Base-by-base conservation (phyloP, 257 asterid genomes). In the Rauvolfia tetraphylla region DNA sequence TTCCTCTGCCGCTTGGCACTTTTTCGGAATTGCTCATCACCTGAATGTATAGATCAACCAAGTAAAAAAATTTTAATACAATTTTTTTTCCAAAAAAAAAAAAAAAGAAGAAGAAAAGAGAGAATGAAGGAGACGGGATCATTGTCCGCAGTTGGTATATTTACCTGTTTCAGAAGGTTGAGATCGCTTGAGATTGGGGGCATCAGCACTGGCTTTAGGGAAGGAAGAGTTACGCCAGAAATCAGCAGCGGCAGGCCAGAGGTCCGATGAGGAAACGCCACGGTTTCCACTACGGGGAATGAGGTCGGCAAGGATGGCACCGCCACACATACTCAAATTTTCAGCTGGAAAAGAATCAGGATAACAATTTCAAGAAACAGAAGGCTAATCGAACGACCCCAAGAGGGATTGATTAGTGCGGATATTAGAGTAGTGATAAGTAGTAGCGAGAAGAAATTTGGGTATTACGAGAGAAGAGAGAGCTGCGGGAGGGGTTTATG, bases 301-400 rank as follows among this genome's bases (percentile, higher is more conserved):
- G 76, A 89, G 79, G 73, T 83, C 92, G 59, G 78, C 31, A 70
- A 93, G 89, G 73, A 89, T 87, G 44, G 98, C 90, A 81, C 98
- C 98, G 79, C 88, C 96, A 85, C 97, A 92, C 98, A 93, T 93
- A 62, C 23, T 79, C 61, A 18, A 72, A 53, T 69, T 46, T 42
- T 42, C 23, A 42, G 15, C 18, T 53, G 11, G 8, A 71, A 17
- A 44, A 27, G 46, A 22, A 56, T 49, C 23, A 9, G 46, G 54
- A 51, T 73, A 27, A 27, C 3, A 46, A 13, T 13, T 1, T 29
- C 8, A 29, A 48, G 12, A 48, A 48, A 49, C 22, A 49, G 15
- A 49, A 41, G 11, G 1, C 8, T 41, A 25, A 39, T 17, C 14
- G 46, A 27, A 31, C 11, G 39, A 0, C 1, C 2, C 7, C 3